Conservation (phyloP, 495 filamentous ascomycete species). For the Neurospora sublineolata region DNA sequence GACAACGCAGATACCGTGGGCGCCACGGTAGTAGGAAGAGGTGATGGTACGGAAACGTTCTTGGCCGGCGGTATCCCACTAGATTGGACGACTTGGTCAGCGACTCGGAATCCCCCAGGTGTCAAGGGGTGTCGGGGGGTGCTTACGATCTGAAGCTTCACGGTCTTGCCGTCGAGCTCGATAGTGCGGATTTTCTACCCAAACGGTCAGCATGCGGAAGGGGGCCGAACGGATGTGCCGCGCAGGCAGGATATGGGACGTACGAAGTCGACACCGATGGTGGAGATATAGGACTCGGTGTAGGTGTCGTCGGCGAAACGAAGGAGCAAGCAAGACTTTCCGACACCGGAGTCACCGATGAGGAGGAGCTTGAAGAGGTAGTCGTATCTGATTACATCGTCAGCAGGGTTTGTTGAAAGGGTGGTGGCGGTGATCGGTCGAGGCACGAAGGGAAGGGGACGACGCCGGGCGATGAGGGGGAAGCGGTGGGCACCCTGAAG, state of each 20-base stretch:
- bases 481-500: background rate
- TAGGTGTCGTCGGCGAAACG: slow-evolving; percentile 99
- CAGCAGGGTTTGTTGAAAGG: slow-evolving; percentile 8
- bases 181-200: slow-evolving; percentile 97
- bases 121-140: background rate
- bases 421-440: background rate
- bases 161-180: slow-evolving; percentile 97
- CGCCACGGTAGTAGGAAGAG: slow-evolving; percentile 96
- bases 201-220: slow-evolving; percentile 16
- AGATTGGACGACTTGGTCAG: slow-evolving; percentile 11
- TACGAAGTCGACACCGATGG: slow-evolving; percentile 98
- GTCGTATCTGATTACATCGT: slow-evolving; percentile 67
- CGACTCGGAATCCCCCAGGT: background rate
- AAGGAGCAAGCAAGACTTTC: slow-evolving; percentile 96
- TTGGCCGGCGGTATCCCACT: slow-evolving; percentile 99
- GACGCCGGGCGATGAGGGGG: slow-evolving; percentile 5
- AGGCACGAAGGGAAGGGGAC: slow-evolving; percentile 2
- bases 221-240: background rate
- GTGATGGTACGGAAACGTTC: slow-evolving; percentile 99
- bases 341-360: slow-evolving; percentile 98
- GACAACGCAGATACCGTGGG: slow-evolving; percentile 98
- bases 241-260: slow-evolving; percentile 18
- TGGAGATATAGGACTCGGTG: slow-evolving; percentile 99
- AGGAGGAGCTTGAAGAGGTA: slow-evolving; percentile 99
- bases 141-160: slow-evolving; percentile 97